Conservation (phyloP, 352 stramenopile genomes). For the Thalassiosira hispida region DNA sequence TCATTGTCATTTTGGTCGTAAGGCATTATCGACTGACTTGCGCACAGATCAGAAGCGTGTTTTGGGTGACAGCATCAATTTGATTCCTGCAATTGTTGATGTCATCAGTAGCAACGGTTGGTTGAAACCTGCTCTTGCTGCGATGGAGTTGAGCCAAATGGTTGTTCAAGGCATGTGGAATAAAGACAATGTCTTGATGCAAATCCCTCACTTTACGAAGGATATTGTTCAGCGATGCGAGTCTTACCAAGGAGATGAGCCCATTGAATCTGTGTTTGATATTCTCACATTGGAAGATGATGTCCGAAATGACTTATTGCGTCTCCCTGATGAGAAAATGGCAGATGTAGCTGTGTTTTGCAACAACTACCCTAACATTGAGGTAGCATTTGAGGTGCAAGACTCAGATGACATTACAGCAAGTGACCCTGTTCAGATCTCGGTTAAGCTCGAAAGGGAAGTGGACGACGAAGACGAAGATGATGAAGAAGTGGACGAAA, state of each 20-base stretch:
- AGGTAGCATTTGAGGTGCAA: conserved; percentile 92
- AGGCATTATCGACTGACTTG: conserved; percentile 91
- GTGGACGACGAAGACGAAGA: conserved; percentile 91
- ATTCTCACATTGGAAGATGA: conserved; percentile 95
- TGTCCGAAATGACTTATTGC: conserved; percentile 89
- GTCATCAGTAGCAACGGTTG: conserved; percentile 99
- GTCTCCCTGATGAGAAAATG: conserved; percentile 90
- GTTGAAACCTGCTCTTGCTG: conserved; percentile 96
- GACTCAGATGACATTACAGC: conserved; percentile 91
- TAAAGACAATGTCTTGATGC: conserved; percentile 94
- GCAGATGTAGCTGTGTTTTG: conserved; percentile 98
- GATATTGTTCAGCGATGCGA: conserved; percentile 85
- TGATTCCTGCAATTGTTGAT: conserved; percentile 98
- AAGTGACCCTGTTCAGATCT: conserved; percentile 90
- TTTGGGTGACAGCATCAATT: conserved; percentile 90
- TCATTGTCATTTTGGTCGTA: conserved; percentile 96
- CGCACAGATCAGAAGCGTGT: conserved; percentile 91
- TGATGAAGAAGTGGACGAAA: conserved; percentile 73
- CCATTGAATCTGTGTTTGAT: conserved; percentile 89
- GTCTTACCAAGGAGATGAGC: conserved; percentile 78
- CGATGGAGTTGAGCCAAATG: conserved; percentile 99
- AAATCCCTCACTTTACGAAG: conserved; percentile 96
- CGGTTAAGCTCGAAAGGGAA: conserved; percentile 91
- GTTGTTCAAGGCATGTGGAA: conserved; percentile 98
- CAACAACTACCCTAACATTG: conserved; percentile 98